Base-by-base conservation (phyloP, 148 eudicot species). In the Persicaria tinctoria region DNA sequence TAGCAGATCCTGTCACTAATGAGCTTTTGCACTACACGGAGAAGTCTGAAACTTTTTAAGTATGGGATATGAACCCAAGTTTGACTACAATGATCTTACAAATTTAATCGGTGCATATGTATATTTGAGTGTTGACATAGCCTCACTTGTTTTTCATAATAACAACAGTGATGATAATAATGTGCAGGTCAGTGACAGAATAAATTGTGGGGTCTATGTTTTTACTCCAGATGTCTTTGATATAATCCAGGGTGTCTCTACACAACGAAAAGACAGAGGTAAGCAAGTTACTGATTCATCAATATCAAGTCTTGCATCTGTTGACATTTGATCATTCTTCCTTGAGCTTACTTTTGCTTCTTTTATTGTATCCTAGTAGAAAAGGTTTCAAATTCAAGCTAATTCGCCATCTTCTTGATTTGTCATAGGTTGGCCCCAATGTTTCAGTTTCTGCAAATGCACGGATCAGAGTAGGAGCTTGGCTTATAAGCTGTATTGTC, bases 21-120 rank as follows among this genome's bases (percentile, higher is more conserved):
- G 93, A 89, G 80, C 85, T 87, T 70, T 72, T 87, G 85, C 93
- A 89, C 80, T 89, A 89, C 82, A 87, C 90, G 44, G 93, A 89
- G 82, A 89, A 88, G 76, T 89, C 93, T 5, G 93, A 87, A 84
- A 87, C 87, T 73, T 88, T 85, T 83, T 86, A 84, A 64, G 88
- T 79, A 57, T 41, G 23, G 46, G 63, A 55, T 64, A 41, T 41
- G 18, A 66, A 44, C 5, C 46, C 18, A 38, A 12, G 10, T 66
- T 47, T 41, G 46, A 66, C 4, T 16, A 44, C 38, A 32, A 32
- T 32, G 38, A 27, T 3, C 23, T 17, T 20, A 20, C 41, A 63
- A 27, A 63, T 63, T 13, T 62, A 3, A 63, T 63, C 2, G 2
- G 14, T 12, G 27, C 11, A 32, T 32, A 32, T 10, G 32, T 45